A percentile compares a stretch with the other conserved stretches of the same genome.
phyloP scores from a whole-genome alignment of 257 asterid genomes.

The Ilex aquifolium region DNA sequence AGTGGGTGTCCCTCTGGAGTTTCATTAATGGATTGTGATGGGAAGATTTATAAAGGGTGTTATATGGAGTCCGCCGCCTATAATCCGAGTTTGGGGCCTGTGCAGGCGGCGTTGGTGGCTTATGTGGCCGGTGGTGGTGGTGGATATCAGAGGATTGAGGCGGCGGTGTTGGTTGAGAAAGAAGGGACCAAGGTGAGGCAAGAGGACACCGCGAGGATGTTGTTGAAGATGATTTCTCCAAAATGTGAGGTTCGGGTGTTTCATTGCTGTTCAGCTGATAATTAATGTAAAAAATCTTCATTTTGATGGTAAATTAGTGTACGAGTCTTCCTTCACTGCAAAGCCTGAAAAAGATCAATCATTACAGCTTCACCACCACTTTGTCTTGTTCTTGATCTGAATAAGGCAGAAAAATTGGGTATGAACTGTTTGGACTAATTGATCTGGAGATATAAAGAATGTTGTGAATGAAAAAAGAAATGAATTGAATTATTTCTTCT shows the following conservation, averaged over 20 bases:
- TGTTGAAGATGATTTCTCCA: conserved; percentile 59
- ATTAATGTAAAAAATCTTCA: conserved; percentile 17
- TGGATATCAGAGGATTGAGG: conserved; percentile 68
- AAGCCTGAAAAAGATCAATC: too few species aligned
- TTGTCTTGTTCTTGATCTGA: too few species aligned
- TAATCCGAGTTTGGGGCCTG: conserved; percentile 84
- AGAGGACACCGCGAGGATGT: conserved; percentile 57
- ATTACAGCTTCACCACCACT: too few species aligned
- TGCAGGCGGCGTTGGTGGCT: conserved; percentile 76
- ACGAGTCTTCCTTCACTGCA: too few species aligned
- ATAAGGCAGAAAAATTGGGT: too few species aligned
- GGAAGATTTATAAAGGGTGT: conserved; percentile 62
- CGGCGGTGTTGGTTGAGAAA: conserved; percentile 78
- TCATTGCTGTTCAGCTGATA: conserved; percentile 28
- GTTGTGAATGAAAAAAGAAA: too few species aligned
- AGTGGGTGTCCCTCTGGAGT: conserved; percentile 82
- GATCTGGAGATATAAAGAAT: too few species aligned
- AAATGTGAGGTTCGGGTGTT: conserved; percentile 53
- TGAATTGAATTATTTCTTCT: too few species aligned
- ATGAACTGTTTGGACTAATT: too few species aligned
- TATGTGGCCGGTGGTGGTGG: conserved; percentile 69
- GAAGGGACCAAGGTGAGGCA: conserved; percentile 51
- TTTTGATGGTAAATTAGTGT: conserved; percentile 1
- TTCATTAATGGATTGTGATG: conserved; percentile 77
- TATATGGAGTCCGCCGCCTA: conserved; percentile 84